Evolutionary conservation across 495 filamentous ascomycete genomes (phyloP), one percentile per base, ranked within the genome.

Genomic region (Lasiosphaeris hirsuta): DNA sequence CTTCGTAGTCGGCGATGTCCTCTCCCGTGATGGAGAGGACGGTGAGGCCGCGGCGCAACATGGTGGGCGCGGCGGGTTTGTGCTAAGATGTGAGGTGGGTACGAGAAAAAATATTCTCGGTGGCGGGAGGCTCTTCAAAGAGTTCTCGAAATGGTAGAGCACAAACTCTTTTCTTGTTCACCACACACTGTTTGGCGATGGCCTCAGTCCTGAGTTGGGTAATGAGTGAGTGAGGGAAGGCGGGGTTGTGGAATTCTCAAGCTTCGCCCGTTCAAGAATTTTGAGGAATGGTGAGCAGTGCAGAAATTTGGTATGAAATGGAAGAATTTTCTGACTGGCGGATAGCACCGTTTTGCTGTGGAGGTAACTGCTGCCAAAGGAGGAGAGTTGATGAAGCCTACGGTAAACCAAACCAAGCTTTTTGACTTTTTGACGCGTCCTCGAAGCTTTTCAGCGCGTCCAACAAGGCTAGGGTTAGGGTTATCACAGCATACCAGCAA

Each of bases 11-110:
- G 23, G 85, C 80, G 39, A 94, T 71, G 66, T 95, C 90, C 71
- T 93, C 89, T 9, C 85, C 76, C 0, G 90, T 93, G 38, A 95
- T 78, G 51, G 83, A 80, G 59, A 95, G 88, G 30, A 84, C 79
- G 5, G 90, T 95, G 2, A 89, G 86, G 46, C 87, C 85, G 37
- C 90, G 86, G 64, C 90, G 90, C 56, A 95, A 86, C 90, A 95
- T 95, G 14, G 45, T 62, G 14, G n/a, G 13, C n/a, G n/a, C n/a
- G n/a, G n/a, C 4, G 13, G 35, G 50, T 1, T 30, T 40, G 18
- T 15, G 17, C 15, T 33, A 19, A 36, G 33, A n/a, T 11, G 14
- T 36, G 18, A 17, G 41, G 17, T 39, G 30, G 41, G n/a, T 18
- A n/a, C n/a, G 4, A 37, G 7, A 10, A 11, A 14, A 14, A 10